Conservation (phyloP, 805 yeast genomes). For the Saturnispora gosingensis region DNA sequence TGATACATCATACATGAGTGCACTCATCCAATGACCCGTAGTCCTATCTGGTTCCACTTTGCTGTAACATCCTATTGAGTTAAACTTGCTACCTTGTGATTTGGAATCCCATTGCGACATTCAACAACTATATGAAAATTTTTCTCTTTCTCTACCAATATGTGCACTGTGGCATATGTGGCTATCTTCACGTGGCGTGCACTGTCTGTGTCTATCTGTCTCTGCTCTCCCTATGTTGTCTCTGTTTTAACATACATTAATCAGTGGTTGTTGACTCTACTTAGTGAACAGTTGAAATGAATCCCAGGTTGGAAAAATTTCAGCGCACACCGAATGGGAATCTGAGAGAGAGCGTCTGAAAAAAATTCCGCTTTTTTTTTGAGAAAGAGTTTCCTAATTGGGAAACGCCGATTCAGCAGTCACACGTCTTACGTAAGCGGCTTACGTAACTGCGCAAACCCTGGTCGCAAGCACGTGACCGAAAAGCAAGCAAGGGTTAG, state of each 20-base stretch:
- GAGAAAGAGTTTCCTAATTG: background rate
- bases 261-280: conserved; percentile 12
- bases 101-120: too few species aligned
- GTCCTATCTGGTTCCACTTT: too few species aligned
- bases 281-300: background rate
- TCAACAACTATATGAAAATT: too few species aligned
- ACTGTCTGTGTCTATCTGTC: background rate
- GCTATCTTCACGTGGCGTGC: too few species aligned
- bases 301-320: background rate
- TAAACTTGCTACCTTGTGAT: too few species aligned
- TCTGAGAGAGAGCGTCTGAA: conserved; percentile 1
- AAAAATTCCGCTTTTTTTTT: background rate
- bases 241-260: conserved; percentile 17
- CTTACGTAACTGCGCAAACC: background rate
- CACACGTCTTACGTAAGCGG: background rate
- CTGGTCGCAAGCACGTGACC: background rate
- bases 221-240: background rate
- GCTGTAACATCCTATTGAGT: too few species aligned
- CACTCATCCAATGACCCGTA: too few species aligned
- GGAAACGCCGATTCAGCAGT: background rate
- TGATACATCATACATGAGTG: too few species aligned
- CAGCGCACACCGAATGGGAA: background rate
- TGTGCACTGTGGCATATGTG: too few species aligned
- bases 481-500: background rate
- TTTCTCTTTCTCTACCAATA: background rate